Evolutionary conservation across 73 alveolate species (phyloP), one percentile per base, ranked within the genome.

Genomic region (Stentor roeselii): DNA sequence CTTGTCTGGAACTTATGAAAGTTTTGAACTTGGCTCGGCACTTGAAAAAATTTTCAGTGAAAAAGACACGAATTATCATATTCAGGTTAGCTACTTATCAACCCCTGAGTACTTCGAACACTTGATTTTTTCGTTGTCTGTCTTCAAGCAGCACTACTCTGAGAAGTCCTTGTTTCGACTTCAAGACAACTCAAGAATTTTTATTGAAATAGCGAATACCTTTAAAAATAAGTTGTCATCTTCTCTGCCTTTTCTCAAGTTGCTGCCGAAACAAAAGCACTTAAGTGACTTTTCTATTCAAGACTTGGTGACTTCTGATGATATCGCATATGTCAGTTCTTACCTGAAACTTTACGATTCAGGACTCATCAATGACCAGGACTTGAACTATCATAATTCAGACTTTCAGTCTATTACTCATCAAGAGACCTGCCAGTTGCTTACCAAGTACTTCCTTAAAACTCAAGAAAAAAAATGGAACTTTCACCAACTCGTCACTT

Each of bases 171-270:
- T 30, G 15, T 21, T 67, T 21, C 11, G 11, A 14, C 37, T 67
- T 32, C 80, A 36, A 67, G 34, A 67, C 21, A 40, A 34, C 41
- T 21, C 37, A 21, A 1, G n/a, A 34, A 34, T 67, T 34, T 67
- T 15, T n/a, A 67, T 67, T 30, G 80, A 67, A 67, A 32, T 32
- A 27, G 80, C 80, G 21, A 67, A 67, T 34, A 67, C 80, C 14
- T 67, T 67, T 34, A 27, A 32, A 1, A 67, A 67, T 34, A 27
- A 36, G 2, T 40, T 67, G 21, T 34, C 11, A 21, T 27, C 21
- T 21, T 67, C 80, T 34, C 11, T 67, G 27, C 27, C 15, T 32
- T 67, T 21, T 67, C 37, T 67, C 41, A 67, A n/a, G 34, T 11
- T 21, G 21, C 21, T 50, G 21, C n/a, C n/a, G n/a, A 50, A 50